Base-by-base conservation (phyloP, 495 filamentous ascomycete genomes). In the Polyplosphaeria fusca region DNA sequence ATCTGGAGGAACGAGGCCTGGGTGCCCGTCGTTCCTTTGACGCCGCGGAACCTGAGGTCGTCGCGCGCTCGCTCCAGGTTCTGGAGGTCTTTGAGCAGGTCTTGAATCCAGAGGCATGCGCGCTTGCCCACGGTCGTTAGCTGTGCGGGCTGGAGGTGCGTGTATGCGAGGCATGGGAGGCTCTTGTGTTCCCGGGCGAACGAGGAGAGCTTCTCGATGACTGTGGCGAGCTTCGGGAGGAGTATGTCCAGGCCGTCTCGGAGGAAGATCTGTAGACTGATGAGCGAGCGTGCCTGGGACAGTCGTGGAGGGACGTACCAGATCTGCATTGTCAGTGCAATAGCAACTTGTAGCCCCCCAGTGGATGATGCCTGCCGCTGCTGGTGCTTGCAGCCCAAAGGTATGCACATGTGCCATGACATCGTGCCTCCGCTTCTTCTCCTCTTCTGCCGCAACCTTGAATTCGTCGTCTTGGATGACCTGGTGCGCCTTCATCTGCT, bases 341-440 rank as follows among this genome's bases (percentile, higher is more conserved):
- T 68, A 69, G 22, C 72, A 76, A 38, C 69, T 75, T 66, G 70
- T 79, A 35, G 82, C 85, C 50, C 85, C 91, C 72, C 79, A 84
- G 73, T 96, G 91, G 44, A 96, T 94, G 67, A 92, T 88, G 19
- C 88, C 88, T 18, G 87, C 89, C 35, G 91, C 91, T 41, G 83
- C 85, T 3, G 91, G 90, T 9, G 89, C 88, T 45, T 78, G 80
- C 64, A 79, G 71, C 2, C 85, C 87, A 61, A 82, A 89, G 7
- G 85, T 82, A 67, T 89, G 82, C 38, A 91, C 86, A 70, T 90
- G 86, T 1, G 78, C 77, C 73, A 75, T 76, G 22, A 76, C 74
- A 70, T 76, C 74, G 52, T 76, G 83, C 43, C 89, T 73, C 45
- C 88, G 75, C 44, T 77, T 78, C 75, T 84, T 87, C 75, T 96